Base-by-base conservation (phyloP, 2,329 filamentous ascomycete genomes). In the Reticulascus tulasneorum region DNA sequence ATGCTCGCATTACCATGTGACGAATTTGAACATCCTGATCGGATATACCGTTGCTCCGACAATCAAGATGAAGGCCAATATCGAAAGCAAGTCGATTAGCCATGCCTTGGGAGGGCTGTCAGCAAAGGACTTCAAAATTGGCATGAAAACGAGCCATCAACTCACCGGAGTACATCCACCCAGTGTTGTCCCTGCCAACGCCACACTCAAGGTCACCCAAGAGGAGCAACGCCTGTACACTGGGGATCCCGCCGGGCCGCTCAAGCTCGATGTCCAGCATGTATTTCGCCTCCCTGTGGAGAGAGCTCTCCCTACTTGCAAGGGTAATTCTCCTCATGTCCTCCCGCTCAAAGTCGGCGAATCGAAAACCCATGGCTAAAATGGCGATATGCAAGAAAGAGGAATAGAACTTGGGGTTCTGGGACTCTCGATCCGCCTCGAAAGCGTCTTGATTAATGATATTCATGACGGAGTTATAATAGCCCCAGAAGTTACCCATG, bases 251-350 rank as follows among this genome's bases (percentile, higher is more conserved):
- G 10, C 69, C 70, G 1, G 71, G 69, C 5, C 65, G 54, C 47
- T 76, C 72, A 23, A 77, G 53, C 47, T 75, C 72, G 37, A 62
- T 62, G 39, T 75, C 69, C 15, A 75, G 54, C 69, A 76, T 70
- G 29, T 67, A 64, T 48, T 74, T 75, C 32, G 72, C 69, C 49
- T 75, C 73, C 20, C 67, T 52, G 40, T 76, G 72, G 15, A 77
- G 53, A 0, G 66, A 70, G 46, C 71, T 75, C 49, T 76, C 71
- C 44, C 67, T 60, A 23, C 59, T 61, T 5, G 62, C 65, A 1
- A 74, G 37, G 1, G 63, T 56, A 16, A 76, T 64, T 35, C 57
- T 62, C 42, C 63, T 62, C 38, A 75, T 67, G 41, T 75, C 73
- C 3, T 64, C 59, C 20, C 72, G 56, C 12, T 58, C 53, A 49